Evolutionary conservation across 2,329 filamentous ascomycete genomes (phyloP).

Genomic region (Cladosporium colombiae): DNA sequence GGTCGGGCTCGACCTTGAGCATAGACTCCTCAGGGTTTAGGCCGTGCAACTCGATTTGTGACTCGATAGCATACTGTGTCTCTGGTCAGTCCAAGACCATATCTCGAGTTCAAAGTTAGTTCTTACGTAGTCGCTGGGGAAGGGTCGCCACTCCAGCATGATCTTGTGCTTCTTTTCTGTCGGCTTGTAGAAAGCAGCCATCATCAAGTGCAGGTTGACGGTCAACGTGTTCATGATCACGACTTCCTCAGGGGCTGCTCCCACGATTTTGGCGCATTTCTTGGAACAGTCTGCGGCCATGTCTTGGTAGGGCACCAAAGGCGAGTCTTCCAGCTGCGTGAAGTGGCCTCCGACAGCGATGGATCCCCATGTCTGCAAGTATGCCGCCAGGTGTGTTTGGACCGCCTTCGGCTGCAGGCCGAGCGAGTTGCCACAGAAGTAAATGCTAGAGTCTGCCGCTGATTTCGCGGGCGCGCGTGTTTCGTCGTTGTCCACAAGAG

Average conservation of each 20-base stretch:
- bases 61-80: constrained; percentile 75
- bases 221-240: constrained; percentile 87
- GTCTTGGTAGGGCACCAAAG: constrained; percentile 72
- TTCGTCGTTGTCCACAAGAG: constrained; percentile 43
- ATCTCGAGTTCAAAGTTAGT: neutral
- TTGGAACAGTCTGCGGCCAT: constrained; percentile 73
- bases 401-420: constrained; percentile 77
- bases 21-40: constrained; percentile 68
- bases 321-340: constrained; percentile 52
- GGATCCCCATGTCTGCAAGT: constrained; percentile 80
- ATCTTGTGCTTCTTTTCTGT: constrained; percentile 70
- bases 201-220: constrained; percentile 76
- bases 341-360: constrained; percentile 76
- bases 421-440: constrained; percentile 87
- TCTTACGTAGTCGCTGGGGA: constrained; percentile 78
- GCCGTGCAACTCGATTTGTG: constrained; percentile 72
- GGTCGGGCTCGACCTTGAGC: constrained; percentile 68
- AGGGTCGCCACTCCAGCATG: constrained; percentile 83
- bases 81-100: neutral
- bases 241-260: constrained; percentile 70
- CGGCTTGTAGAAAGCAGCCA: constrained; percentile 81
- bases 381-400: constrained; percentile 64
- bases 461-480: constrained; percentile 24
- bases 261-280: constrained; percentile 71
- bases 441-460: constrained; percentile 58